Conservation (phyloP, 768 basidiomycete genomes). For the Leccinum incarnatum region DNA sequence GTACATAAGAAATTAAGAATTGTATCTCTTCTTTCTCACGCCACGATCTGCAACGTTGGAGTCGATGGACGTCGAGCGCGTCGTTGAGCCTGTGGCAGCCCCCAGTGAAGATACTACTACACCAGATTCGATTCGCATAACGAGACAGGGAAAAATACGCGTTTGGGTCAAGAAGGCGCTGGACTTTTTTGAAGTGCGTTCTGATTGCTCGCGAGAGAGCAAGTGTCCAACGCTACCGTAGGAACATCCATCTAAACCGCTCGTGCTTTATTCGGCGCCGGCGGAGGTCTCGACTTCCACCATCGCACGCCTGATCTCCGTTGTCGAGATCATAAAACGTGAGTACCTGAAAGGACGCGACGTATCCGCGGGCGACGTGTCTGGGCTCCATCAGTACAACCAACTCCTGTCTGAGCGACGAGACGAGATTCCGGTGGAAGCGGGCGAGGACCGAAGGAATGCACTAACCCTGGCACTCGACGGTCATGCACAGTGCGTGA, state of each 20-base stretch:
- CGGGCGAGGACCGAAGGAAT: conserved; percentile 32
- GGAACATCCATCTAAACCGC: conserved; percentile 46
- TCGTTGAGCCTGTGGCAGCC: not conserved
- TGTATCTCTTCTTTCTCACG: conserved; percentile 17
- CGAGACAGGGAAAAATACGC: conserved; percentile 53
- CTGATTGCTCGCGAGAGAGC: not conserved
- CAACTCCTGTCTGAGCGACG: conserved; percentile 50
- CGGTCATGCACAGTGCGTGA: conserved; percentile 59
- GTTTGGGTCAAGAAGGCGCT: conserved; percentile 53
- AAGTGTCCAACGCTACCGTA: conserved; percentile 23
- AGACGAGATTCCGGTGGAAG: conserved; percentile 26
- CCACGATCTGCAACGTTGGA: conserved; percentile 1
- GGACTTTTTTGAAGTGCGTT: conserved; percentile 49
- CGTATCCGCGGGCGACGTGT: conserved; percentile 38
- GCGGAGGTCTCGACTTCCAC: conserved; percentile 36
- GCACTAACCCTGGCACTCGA: conserved; percentile 41
- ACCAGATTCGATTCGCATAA: conserved; percentile 48
- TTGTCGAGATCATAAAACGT: conserved; percentile 83
- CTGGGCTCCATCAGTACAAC: conserved; percentile 77
- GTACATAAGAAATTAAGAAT: not conserved
- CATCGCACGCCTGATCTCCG: conserved; percentile 64
- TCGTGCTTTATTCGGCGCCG: conserved; percentile 63
- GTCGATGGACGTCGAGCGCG: conserved; percentile 18
- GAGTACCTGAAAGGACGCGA: conserved; percentile 63
- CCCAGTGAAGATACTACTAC: conserved; percentile 4